A percentile compares a stretch with the other conserved stretches of the same genome.
Conservation (phyloP, 768 basidiomycete species). For the Paxillus involutus region DNA sequence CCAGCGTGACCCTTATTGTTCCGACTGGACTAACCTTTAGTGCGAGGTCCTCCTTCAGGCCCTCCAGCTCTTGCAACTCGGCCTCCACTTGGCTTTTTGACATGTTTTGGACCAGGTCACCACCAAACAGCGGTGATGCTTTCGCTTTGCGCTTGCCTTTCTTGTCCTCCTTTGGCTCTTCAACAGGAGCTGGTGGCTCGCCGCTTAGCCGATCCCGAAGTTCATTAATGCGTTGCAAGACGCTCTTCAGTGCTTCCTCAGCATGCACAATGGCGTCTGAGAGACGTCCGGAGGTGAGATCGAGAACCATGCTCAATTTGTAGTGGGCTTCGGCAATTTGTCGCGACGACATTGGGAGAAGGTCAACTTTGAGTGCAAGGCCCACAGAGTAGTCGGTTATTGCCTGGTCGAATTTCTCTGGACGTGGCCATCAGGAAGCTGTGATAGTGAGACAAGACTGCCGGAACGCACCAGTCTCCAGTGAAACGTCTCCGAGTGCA, state of each 20-base stretch:
- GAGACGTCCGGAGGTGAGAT: conserved; percentile 83
- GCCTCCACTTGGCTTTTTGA: conserved; percentile 68
- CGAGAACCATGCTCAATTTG: conserved; percentile 90
- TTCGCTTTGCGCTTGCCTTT: conserved; percentile 76
- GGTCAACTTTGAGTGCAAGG: conserved; percentile 64
- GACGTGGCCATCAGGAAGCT: background rate
- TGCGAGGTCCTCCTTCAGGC: conserved; percentile 77
- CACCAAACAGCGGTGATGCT: conserved; percentile 36
- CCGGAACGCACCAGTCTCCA: conserved; percentile 81
- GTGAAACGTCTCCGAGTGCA: conserved; percentile 90
- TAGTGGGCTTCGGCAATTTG: conserved; percentile 94
- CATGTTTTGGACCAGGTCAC: conserved; percentile 65
- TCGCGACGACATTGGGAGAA: conserved; percentile 86
- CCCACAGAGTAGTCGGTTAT: conserved; percentile 84
- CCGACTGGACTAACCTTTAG: conserved; percentile 57
- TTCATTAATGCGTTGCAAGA: conserved; percentile 66
- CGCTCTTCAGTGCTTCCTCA: conserved; percentile 75
- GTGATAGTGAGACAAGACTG: background rate
- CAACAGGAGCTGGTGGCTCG: conserved; percentile 33
- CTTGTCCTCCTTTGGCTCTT: conserved; percentile 35
- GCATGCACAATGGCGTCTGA: conserved; percentile 82
- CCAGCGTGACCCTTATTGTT: background rate
- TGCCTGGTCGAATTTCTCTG: conserved; percentile 96
- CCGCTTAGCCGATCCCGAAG: conserved; percentile 48
- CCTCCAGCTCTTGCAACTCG: conserved; percentile 79